Evolutionary conservation across 345 rosid genomes (phyloP).

Genomic region (Eucalyptus leucophloia): DNA sequence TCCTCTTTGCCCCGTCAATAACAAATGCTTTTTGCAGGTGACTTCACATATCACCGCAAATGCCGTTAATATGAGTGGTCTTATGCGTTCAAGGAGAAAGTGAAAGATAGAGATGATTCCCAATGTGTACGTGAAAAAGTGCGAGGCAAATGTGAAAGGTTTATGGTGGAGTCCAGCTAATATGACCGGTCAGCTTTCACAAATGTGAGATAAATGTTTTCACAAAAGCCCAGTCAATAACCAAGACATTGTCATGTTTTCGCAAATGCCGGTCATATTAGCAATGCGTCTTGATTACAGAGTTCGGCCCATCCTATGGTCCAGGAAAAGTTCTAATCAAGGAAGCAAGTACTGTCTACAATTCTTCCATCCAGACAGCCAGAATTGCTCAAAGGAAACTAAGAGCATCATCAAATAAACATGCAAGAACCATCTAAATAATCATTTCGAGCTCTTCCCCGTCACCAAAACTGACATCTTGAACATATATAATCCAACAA

Average conservation of each 20-base stretch:
- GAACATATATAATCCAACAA: background rate
- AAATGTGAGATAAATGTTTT: background rate
- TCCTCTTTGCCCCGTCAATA: background rate
- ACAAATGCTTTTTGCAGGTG: background rate
- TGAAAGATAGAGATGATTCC: background rate
- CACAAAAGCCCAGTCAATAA: background rate
- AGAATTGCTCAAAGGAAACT: background rate
- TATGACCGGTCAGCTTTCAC: background rate
- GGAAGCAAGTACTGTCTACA: background rate
- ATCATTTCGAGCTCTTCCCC: background rate
- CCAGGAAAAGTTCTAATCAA: background rate
- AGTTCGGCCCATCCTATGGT: background rate
- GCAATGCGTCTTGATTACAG: background rate
- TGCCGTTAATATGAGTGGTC: background rate
- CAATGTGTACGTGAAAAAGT: background rate
- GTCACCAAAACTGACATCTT: background rate
- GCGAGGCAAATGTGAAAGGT: background rate
- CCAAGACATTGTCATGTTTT: background rate
- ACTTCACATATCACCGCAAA: background rate
- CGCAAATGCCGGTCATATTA: background rate
- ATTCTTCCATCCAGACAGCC: background rate
- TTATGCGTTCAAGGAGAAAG: background rate
- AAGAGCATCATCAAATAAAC: background rate
- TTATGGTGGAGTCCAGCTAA: background rate
- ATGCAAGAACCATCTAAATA: background rate